These are phyloP conservation scores for Salvia miltiorrhiza DNA, from an alignment of 257 asterid genomes.

Conservation along the genomic window DNA sequence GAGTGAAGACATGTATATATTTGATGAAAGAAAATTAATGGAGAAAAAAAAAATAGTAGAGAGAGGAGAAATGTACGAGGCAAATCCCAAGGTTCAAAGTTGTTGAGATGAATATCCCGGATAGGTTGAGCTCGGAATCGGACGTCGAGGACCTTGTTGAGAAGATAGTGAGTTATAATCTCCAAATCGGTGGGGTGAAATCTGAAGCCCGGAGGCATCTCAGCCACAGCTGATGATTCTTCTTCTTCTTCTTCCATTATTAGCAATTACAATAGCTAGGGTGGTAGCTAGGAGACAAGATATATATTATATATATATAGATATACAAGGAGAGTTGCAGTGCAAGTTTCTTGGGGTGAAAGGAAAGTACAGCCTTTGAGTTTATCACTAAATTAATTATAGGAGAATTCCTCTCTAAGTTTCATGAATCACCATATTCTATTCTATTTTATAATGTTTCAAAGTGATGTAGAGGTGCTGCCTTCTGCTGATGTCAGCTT, in stretches of 20 bases:
- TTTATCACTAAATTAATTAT: background rate
- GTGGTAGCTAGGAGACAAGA: background rate
- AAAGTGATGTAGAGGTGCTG: slow-evolving; percentile 8
- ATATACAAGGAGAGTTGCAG: background rate
- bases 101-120: slow-evolving; percentile 64
- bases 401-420: slow-evolving; percentile 19
- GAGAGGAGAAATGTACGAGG: slow-evolving; percentile 36
- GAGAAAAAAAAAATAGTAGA: background rate
- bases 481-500: slow-evolving; percentile 8
- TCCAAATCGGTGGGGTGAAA: slow-evolving; percentile 75
- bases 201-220: slow-evolving; percentile 69
- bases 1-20: no score
- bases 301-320: background rate
- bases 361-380: slow-evolving; percentile 22
- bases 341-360: slow-evolving; percentile 23
- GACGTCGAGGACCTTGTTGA: slow-evolving; percentile 41
- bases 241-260: slow-evolving; percentile 15
- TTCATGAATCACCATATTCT: background rate
- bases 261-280: background rate
- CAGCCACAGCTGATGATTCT: slow-evolving; percentile 2
- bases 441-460: background rate
- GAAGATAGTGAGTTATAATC: slow-evolving; percentile 53
- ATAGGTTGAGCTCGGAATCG: slow-evolving; percentile 46
- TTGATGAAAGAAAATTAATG: background rate
- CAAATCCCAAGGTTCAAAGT: slow-evolving; percentile 82